Percentiles rank a stretch among this genome's conserved stretches.
These are phyloP conservation scores for Ciborinia camelliae DNA, from an alignment of 2,329 filamentous ascomycete genomes.

Conservation along the genomic window DNA sequence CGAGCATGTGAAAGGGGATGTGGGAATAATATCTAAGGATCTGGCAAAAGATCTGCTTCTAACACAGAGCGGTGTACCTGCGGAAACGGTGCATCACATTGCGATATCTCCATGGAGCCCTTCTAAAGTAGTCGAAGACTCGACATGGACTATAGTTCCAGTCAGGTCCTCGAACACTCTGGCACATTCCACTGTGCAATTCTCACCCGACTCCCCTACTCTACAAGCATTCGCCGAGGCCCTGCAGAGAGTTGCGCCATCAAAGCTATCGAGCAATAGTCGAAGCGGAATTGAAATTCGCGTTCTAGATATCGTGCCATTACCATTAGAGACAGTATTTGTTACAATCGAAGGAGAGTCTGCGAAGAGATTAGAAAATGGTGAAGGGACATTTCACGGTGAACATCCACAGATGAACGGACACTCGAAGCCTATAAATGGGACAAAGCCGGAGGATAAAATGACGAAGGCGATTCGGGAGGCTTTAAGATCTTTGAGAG, in stretches of 20 bases:
- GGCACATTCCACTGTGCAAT: constrained; percentile 74
- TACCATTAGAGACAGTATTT: constrained; percentile 80
- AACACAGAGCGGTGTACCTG: constrained; percentile 47
- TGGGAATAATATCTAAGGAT: constrained; percentile 83
- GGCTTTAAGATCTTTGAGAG: constrained; percentile 66
- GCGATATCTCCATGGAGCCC: constrained; percentile 74
- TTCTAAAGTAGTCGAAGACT: constrained; percentile 52
- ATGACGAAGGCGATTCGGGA: constrained; percentile 67
- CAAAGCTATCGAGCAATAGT: constrained; percentile 68
- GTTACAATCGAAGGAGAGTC: constrained; percentile 81
- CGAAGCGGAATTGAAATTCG: constrained; percentile 80
- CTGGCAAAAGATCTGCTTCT: constrained; percentile 79
- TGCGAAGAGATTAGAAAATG: constrained; percentile 74
- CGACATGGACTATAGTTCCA: constrained; percentile 82
- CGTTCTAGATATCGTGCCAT: constrained; percentile 73
- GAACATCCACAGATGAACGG: constrained; percentile 50
- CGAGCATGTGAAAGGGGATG: constrained; percentile 78
- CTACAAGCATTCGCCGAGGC: constrained; percentile 76
- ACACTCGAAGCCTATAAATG: constrained; percentile 37
- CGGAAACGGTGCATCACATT: constrained; percentile 53
- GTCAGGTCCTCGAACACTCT: constrained; percentile 61
- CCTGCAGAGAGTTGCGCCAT: constrained; percentile 70
- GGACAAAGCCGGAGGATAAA: constrained; percentile 50
- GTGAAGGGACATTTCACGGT: constrained; percentile 77
- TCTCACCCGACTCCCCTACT: constrained; percentile 67